Evolutionary conservation across 768 basidiomycete genomes (phyloP).

Genomic region (Lentinula edodes): DNA sequence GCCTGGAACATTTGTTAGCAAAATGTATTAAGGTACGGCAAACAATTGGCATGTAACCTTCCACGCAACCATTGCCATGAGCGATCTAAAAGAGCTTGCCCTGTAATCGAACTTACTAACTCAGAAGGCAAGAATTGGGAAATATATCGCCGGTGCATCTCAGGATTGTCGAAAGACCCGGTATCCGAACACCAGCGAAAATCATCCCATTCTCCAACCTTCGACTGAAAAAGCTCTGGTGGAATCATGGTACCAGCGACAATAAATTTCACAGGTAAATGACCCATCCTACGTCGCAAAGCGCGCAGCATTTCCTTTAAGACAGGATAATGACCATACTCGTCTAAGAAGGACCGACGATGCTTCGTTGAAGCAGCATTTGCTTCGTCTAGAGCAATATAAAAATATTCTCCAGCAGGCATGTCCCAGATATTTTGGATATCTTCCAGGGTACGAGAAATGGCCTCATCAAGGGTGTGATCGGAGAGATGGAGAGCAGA

Average conservation of each 20-base stretch:
- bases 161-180: conserved; percentile 3
- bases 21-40: too few species aligned
- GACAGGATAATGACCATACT: background rate
- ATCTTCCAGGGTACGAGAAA: background rate
- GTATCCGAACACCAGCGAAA: conserved; percentile 8
- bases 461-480: background rate
- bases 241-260: conserved; percentile 6
- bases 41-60: background rate
- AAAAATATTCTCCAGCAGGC: background rate
- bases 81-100: background rate
- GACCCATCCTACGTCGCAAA: background rate
- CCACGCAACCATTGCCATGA: conserved; percentile 13
- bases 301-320: conserved; percentile 2
- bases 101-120: background rate
- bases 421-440: background rate
- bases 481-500: background rate
- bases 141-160: conserved; percentile 1
- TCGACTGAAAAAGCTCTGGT: background rate
- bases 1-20: background rate
- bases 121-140: conserved; percentile 5
- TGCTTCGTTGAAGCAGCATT: background rate
- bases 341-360: background rate
- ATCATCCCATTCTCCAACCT: conserved; percentile 1
- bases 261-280: background rate
- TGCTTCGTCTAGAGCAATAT: conserved; percentile 5